Base-by-base conservation (phyloP, 2,329 filamentous ascomycete species). In the Cytospora piceicola region DNA sequence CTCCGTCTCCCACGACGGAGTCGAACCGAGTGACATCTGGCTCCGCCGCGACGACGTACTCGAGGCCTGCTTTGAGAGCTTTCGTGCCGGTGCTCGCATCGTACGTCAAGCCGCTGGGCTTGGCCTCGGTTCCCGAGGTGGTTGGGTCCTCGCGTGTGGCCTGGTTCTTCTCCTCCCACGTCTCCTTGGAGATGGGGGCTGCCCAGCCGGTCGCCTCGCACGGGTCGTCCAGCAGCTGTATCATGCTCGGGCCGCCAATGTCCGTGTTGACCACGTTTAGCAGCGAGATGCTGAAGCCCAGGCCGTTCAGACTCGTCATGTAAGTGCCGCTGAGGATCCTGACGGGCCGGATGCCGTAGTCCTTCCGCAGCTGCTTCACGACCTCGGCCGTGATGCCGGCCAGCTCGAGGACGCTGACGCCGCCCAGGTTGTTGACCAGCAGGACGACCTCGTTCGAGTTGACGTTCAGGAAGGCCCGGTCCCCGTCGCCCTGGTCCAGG, bases 1-100 rank as follows among this genome's bases (percentile, higher is more conserved):
- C 93, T 56, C 93, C 93, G 74, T 97, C 93, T 52, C 93, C 93
- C 29, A 96, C 92, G 15, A 95, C 87, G 0, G 92, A 96, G 73
- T 93, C 90, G 72, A 87, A 93, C 58, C 80, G 84, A 0, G 90
- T 93, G 59, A 93, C 83, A 59, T 91, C 88, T 1, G 90, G 88
- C 75, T 93, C 90, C 1, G 83, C 89, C 0, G 80, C 82, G 68
- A 92, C 84, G 17, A 93, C 79, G 42, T 80, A 81, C 58, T 90
- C 78, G 20, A 93, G 79, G 0, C 82, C 90, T 20, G 77, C 79
- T 24, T 77, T 82, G 51, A 93, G 78, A 6, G 82, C 81, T 30
- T 80, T 76, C 66, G 81, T 84, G 14, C 86, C 82, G 3, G 76
- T 70, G 20, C 71, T 72, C 15, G 82, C 77, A 68, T 92, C 85